A percentile compares a stretch with the other conserved stretches of the same genome.
Evolutionary conservation across 2,329 filamentous ascomycete genomes (phyloP).

Genomic region (Botryotinia narcissicola): DNA sequence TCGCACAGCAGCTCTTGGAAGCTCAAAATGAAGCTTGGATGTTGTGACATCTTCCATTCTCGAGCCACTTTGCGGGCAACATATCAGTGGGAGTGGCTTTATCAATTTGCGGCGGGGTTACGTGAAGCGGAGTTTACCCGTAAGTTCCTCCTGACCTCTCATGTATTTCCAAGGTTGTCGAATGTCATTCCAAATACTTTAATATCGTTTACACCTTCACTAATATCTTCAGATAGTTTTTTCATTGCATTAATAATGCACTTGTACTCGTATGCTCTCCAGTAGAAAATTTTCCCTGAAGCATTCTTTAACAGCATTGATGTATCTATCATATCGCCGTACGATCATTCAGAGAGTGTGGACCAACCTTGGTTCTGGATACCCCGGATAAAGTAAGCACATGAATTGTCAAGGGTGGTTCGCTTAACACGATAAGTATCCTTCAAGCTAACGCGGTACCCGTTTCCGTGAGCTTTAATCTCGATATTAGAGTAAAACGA

Average conservation of each 20-base stretch:
- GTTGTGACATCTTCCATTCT: slow-evolving; percentile 7
- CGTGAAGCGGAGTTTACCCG: not conserved
- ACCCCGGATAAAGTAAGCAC: not conserved
- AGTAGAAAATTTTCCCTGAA: not conserved
- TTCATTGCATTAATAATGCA: too few relatives aligned
- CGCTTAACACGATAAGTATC: not conserved
- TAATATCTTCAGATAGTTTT: too few relatives aligned
- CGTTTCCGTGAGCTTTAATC: not conserved
- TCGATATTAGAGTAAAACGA: not conserved
- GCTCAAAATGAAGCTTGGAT: not conserved
- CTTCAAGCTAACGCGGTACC: not conserved
- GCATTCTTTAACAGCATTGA: not conserved
- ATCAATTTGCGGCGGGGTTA: slow-evolving; percentile 5
- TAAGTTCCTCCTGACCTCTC: too few relatives aligned
- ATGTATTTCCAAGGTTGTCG: not conserved
- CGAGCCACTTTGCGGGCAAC: slow-evolving; percentile 1
- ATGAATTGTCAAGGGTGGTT: not conserved
- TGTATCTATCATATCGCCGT: not conserved
- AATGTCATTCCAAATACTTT: not conserved
- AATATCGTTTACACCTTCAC: not conserved
- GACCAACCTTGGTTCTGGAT: not conserved
- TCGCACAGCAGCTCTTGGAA: slow-evolving; percentile 4
- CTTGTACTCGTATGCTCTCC: not conserved
- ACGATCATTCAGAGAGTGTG: not conserved
- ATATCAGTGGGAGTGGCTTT: not conserved